Evolutionary conservation across 83 land plant species (phyloP), one percentile per base, ranked within the genome.

Genomic region (Picea mariana): DNA sequence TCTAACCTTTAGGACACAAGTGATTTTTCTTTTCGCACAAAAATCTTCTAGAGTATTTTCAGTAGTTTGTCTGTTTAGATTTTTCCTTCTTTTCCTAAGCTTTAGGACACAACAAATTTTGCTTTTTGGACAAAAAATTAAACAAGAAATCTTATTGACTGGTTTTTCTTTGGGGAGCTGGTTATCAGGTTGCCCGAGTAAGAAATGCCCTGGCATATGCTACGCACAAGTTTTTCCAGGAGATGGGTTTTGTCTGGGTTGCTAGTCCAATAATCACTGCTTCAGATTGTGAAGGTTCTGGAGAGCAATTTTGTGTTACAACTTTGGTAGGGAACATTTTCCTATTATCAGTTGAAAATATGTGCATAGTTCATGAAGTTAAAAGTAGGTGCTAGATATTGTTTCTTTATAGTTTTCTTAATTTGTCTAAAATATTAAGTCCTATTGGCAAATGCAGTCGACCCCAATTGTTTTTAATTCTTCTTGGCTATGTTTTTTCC

Each of bases 201-300:
- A 91, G 99, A 67, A 96, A 93, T 88, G 92, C 98, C 24, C 80
- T 97, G 81, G 93, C 99, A 27, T 96, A 82, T 88, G 99, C 99
- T 59, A 96, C 97, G 0, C 99, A 97, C 85, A 93, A 94, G 73
- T 97, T 96, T 81, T 97, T 97, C 81, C 97, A 97, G 77, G 99
- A 97, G 79, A 94, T 89, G 84, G 99, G 99, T 1, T 97, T 96
- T 88, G 86, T 96, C 38, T 97, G 99, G 99, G 81, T 97, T 44
- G 93, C 99, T 24, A 97, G 97, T 73, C 99, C 99, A 62, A 96
- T 97, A 9, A 91, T 97, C 72, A 97, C 99, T 44, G 97, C 96
- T 73, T 95, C 99, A 75, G 98, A 97, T 84, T 96, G 98, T 91
- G 99, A 97, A 87, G 99, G 99, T 83, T 97, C 98, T 67, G 99